Conservation (phyloP, 768 basidiomycete species). For the Agaricus blazei region DNA sequence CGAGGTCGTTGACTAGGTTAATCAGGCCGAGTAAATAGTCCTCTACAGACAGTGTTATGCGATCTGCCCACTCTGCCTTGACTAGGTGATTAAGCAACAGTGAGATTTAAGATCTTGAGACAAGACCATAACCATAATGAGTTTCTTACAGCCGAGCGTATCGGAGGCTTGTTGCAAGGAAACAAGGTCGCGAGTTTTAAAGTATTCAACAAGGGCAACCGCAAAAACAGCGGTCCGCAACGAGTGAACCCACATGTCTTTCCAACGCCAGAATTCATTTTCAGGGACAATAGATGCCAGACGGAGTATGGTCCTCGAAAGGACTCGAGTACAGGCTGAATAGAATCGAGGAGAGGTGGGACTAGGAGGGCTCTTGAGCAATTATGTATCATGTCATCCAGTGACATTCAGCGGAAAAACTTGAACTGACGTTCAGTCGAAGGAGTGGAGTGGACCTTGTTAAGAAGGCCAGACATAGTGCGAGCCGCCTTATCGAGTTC, state of each 20-base stretch:
- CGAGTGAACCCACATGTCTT: constrained; percentile 76
- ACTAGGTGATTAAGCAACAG: constrained; percentile 35
- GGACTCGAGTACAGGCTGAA: constrained; percentile 49
- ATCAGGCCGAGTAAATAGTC: constrained; percentile 83
- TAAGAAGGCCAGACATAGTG: constrained; percentile 67
- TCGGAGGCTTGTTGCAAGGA: constrained; percentile 47
- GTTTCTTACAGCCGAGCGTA: constrained; percentile 60
- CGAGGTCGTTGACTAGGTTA: constrained; percentile 74
- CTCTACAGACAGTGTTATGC: constrained; percentile 59
- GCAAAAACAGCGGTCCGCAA: constrained; percentile 63
- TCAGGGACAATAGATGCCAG: constrained; percentile 60
- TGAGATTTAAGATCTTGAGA: not conserved
- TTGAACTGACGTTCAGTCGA: constrained; percentile 44
- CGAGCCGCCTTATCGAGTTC: constrained; percentile 74
- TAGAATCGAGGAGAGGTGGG: constrained; percentile 49
- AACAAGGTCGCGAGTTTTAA: constrained; percentile 53
- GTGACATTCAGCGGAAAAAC: not conserved
- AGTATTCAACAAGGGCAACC: constrained; percentile 60
- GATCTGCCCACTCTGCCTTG: constrained; percentile 63
- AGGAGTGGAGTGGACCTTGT: constrained; percentile 76
- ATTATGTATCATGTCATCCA: not conserved
- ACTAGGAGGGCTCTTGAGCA: constrained; percentile 36
- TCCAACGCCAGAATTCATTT: constrained; percentile 81
- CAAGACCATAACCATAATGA: not conserved
- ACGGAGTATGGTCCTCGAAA: constrained; percentile 44